Percentiles rank a stretch among this genome's conserved stretches.
phyloP scores from a whole-genome alignment of 2,329 filamentous ascomycete species.

The Alternaria sp. region DNA sequence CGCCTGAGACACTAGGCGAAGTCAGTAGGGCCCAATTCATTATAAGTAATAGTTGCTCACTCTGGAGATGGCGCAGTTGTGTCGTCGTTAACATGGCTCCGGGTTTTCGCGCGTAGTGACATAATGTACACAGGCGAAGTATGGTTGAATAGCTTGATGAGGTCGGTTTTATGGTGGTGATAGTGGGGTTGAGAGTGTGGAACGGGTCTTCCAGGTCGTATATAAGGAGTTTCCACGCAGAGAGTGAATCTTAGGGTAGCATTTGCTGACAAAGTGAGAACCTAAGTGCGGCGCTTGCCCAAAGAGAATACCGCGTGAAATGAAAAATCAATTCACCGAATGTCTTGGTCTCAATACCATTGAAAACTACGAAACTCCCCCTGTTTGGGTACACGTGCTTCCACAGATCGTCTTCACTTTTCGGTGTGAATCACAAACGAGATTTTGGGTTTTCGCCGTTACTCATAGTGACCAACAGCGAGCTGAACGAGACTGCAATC shows the following conservation, averaged over 20 bases:
- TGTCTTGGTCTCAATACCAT: not conserved
- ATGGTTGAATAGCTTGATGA: not conserved
- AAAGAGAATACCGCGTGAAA: not conserved
- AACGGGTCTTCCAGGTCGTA: not conserved
- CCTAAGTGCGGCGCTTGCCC: not conserved
- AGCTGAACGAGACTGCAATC: not conserved
- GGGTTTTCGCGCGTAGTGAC: not conserved
- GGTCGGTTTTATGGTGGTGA: not conserved
- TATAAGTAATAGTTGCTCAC: not conserved
- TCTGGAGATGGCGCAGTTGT: not conserved
- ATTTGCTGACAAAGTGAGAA: not conserved
- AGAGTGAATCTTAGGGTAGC: not conserved
- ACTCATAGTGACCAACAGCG: not conserved
- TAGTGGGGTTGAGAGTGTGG: not conserved
- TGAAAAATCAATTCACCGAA: not conserved
- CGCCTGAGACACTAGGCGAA: not conserved
- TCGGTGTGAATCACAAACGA: not conserved
- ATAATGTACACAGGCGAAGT: not conserved
- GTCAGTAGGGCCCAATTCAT: not conserved
- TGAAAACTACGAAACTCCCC: not conserved
- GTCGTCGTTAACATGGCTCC: not conserved
- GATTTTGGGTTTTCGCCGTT: not conserved
- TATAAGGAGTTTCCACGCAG: not conserved
- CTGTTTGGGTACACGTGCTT: not conserved
- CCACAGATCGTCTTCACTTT: not conserved